Evolutionary conservation across 495 filamentous ascomycete genomes (phyloP), one percentile per base, ranked within the genome.

Genomic region (Neurospora terricola): DNA sequence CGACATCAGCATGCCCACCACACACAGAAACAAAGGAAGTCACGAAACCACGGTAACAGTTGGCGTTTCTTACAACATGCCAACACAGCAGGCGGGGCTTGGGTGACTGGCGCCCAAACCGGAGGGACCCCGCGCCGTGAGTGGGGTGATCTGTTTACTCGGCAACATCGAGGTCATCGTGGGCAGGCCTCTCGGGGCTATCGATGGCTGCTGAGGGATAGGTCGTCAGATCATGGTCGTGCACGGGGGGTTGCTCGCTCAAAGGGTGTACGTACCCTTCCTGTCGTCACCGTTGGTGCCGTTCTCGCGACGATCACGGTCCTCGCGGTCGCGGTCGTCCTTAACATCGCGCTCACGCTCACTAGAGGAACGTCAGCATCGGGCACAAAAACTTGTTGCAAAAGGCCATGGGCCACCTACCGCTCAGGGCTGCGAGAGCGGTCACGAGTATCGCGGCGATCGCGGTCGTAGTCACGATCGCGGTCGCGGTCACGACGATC

Each of bases 131-230:
- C 70, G 71, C 68, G 39, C 72, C 74, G 36, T 66, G 36, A 69
- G 27, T 70, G 39, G 12, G 34, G n/a, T 23, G 38, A 72, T 70
- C 59, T 76, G 54, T 66, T 66, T 91, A 97, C 88, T 98, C 96
- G 80, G 94, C 96, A 81, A 94, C 94, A 82, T 99, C 96, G 78
- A 99, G 88, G 81, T 99, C 96, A 83, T 99, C 96, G 81, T 97
- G 94, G 76, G 90, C 91, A 71, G 94, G 91, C 72, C 91, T 88
- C 69, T 80, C 79, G 14, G 93, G 91, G 75, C 92, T 91, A 68
- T 95, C 92, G 80, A 91, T 83, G 79, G 88, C 85, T 85, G 71
- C 16, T 45, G 38, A 66, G 8, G n/a, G 1, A 75, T 59, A 39
- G 18, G 18, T 72, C 54, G 74, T 82, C 68, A 82, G 75, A 62